Evolutionary conservation across 2,329 filamentous ascomycete species (phyloP), one percentile per base, ranked within the genome.

Genomic region (Trichoderma guizhouense): DNA sequence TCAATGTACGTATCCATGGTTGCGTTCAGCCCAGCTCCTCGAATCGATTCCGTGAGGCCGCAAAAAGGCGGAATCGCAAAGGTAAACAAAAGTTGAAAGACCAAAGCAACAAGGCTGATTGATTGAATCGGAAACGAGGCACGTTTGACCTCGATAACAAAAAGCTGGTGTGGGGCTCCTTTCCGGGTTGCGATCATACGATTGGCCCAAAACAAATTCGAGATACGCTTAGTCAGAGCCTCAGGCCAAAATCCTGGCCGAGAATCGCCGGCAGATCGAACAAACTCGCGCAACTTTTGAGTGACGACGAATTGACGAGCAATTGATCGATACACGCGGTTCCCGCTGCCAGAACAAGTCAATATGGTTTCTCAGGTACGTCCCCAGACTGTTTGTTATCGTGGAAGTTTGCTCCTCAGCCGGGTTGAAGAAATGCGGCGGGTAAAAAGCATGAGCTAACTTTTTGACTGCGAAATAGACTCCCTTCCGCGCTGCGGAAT

Each of bases 1-100:
- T 92, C 89, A 7, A 93, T 85, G 63, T 86, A 82, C 61, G 85
- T 85, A 74, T 93, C 88, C 91, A 93, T 93, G 21, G 2, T 67
- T 12, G 12, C 2, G n/a, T 3, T 11, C 8, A 30, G 18, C 32
- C 8, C 24, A 30, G 11, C 34, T 21, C 51, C 24, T 36, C 34
- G n/a, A 47, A 3, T 1, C 0, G 4, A 21, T 7, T 21, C 28
- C 7, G 28, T n/a, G 39, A 62, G n/a, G 5, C 18, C 61, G 39
- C 43, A 18, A 28, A 53, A 39, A 12, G 9, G 26, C 15, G 18
- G 26, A 36, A 66, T 34, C 14, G 66, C 15, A 55, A 68, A 69
- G 7, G 12, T 9, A 55, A 24, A 57, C 21, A 14, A 26, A 73
- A 69, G 24, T 36, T 14, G 30, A 47, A 75, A 55, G 55, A 72